Conservation (phyloP, 164 flowering plant genomes). For the Amborella trichopoda region DNA sequence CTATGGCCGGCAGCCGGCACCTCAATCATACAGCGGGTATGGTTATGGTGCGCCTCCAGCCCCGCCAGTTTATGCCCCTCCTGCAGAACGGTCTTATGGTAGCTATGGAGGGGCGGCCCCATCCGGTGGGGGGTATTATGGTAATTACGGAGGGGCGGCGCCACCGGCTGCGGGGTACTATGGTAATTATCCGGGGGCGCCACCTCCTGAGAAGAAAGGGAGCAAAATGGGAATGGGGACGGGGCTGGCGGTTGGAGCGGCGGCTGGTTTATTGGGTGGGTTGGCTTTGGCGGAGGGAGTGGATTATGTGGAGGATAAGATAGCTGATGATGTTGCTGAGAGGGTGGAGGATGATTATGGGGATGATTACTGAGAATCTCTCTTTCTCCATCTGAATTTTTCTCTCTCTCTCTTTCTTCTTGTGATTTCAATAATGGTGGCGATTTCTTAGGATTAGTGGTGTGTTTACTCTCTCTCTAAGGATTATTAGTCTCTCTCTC, state of each 20-base stretch:
- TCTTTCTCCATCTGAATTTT: too few relatives aligned
- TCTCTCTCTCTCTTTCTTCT: too few relatives aligned
- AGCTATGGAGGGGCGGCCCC: neutral
- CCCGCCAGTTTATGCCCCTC: neutral
- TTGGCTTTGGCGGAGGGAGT: conserved; percentile 59
- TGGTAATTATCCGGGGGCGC: conserved; percentile 5
- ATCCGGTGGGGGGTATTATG: neutral
- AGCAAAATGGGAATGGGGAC: conserved; percentile 56
- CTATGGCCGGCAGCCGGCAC: neutral
- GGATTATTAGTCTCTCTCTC: too few relatives aligned
- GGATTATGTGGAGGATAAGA: conserved; percentile 52
- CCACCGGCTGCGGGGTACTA: conserved; percentile 1
- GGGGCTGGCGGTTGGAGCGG: conserved; percentile 83
- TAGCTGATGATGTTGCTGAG: conserved; percentile 52
- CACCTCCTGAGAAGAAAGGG: conserved; percentile 26
- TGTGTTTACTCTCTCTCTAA: too few relatives aligned
- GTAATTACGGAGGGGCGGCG: neutral
- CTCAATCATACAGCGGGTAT: neutral
- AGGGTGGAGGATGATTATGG: conserved; percentile 51
- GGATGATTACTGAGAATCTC: conserved; percentile 10
- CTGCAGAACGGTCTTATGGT: conserved; percentile 3
- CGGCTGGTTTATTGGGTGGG: conserved; percentile 68
- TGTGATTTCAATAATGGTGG: too few relatives aligned
- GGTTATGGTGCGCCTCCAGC: conserved; percentile 1
- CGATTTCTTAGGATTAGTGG: too few relatives aligned